Percentiles rank a stretch among this genome's conserved stretches.
These are phyloP conservation scores for Phaeosphaeriaceae sp. DNA, from an alignment of 2,329 filamentous ascomycete species.

Conservation along the genomic window DNA sequence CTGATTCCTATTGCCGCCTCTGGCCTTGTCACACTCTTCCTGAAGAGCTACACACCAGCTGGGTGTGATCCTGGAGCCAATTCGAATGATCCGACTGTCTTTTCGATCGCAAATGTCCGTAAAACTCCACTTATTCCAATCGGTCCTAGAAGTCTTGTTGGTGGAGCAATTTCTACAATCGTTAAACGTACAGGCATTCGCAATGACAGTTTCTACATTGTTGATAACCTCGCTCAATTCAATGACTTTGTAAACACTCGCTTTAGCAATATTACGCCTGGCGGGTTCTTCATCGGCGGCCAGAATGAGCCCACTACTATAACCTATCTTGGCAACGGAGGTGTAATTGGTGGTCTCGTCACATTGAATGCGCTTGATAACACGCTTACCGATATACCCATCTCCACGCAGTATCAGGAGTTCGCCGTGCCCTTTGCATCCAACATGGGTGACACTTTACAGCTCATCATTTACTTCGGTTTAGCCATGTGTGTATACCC, in stretches of 20 bases:
- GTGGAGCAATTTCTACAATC: slow-evolving; percentile 34
- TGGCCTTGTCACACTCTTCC: slow-evolving; percentile 77
- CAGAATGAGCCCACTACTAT: slow-evolving; percentile 67
- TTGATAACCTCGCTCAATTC: slow-evolving; percentile 72
- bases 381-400: slow-evolving; percentile 70
- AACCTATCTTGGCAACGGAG: slow-evolving; percentile 71
- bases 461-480: slow-evolving; percentile 81
- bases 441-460: slow-evolving; percentile 72
- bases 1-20: slow-evolving; percentile 80
- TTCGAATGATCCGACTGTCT: slow-evolving; percentile 39
- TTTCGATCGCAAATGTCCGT: slow-evolving; percentile 33
- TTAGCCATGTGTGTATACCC: slow-evolving; percentile 80
- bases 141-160: slow-evolving; percentile 47
- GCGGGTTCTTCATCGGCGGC: slow-evolving; percentile 79
- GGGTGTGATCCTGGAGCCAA: slow-evolving; percentile 53
- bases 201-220: slow-evolving; percentile 53
- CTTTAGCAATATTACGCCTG: slow-evolving; percentile 73
- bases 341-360: slow-evolving; percentile 72
- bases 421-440: slow-evolving; percentile 79
- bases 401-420: slow-evolving; percentile 72
- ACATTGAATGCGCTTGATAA: slow-evolving; percentile 89
- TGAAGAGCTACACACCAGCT: slow-evolving; percentile 63
- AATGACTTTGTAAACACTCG: slow-evolving; percentile 67
- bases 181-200: slow-evolving; percentile 33
- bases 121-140: slow-evolving; percentile 45